A percentile compares a stretch with the other conserved stretches of the same genome.
These are phyloP conservation scores for Trichoderma afroharzianum DNA, from an alignment of 2,329 filamentous ascomycete genomes.

Conservation along the genomic window DNA sequence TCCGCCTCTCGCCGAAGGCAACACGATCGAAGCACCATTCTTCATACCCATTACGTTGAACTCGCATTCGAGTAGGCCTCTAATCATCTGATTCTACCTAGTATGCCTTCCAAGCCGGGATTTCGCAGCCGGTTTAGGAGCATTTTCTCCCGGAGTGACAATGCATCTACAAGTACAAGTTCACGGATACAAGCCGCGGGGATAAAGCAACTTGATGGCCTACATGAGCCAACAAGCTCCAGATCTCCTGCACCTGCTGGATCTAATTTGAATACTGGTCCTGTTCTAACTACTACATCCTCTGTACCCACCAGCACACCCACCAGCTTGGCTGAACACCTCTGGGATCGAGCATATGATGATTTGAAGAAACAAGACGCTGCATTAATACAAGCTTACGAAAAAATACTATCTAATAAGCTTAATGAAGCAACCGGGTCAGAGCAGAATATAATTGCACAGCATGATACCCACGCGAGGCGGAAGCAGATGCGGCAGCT, in stretches of 20 bases:
- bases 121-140: neutral
- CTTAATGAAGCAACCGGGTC: constrained; percentile 7
- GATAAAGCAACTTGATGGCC: neutral
- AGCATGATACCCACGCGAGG: neutral
- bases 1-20: neutral
- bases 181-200: no score
- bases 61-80: no score
- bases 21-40: no score
- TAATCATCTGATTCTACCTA: neutral
- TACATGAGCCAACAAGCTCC: neutral
- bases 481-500: constrained; percentile 30
- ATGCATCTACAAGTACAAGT: no score
- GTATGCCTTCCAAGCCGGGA: neutral
- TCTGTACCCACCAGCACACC: neutral
- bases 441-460: constrained; percentile 2
- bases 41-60: neutral
- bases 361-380: constrained; percentile 19
- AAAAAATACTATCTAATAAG: constrained; percentile 21
- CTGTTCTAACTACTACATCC: no score
- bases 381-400: constrained; percentile 22
- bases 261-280: neutral
- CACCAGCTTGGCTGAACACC: neutral
- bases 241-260: neutral
- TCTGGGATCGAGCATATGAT: constrained; percentile 25
- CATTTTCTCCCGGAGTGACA: neutral